A percentile compares a stretch with the other conserved stretches of the same genome.
Evolutionary conservation across 805 yeast species (phyloP).

Genomic region (Kazachstania taianensis): DNA sequence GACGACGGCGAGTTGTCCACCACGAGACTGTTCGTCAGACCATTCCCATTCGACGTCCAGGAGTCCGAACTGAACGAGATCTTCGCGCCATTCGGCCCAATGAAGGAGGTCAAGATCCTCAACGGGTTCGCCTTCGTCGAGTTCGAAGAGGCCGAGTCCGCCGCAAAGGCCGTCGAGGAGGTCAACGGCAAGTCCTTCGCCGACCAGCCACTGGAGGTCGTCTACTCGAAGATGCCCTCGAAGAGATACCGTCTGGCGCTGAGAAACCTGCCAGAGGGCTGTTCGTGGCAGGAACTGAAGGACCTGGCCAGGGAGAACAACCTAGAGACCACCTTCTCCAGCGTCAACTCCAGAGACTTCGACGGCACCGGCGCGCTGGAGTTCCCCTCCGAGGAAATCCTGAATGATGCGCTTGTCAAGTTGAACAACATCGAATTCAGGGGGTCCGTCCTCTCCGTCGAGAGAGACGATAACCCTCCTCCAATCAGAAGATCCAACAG

Average conservation of each 20-base stretch:
- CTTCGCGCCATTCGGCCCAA: constrained; percentile 55
- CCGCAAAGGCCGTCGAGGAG: constrained; percentile 62
- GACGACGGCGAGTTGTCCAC: constrained; percentile 32
- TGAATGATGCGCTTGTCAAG: constrained; percentile 63
- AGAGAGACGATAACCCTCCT: constrained; percentile 58
- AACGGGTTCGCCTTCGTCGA: constrained; percentile 88
- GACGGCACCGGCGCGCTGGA: constrained; percentile 40
- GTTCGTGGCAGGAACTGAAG: constrained; percentile 83
- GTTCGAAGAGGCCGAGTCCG: constrained; percentile 63
- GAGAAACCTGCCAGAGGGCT: constrained; percentile 59
- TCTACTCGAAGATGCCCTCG: constrained; percentile 39
- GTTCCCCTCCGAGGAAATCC: constrained; percentile 55
- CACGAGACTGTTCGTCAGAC: constrained; percentile 49
- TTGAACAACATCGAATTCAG: constrained; percentile 63
- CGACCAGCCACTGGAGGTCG: constrained; percentile 38
- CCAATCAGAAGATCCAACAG: constrained; percentile 39
- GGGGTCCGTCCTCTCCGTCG: constrained; percentile 61
- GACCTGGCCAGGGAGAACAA: constrained; percentile 79
- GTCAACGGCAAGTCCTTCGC: constrained; percentile 64
- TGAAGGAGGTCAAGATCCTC: constrained; percentile 57
- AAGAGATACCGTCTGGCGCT: constrained; percentile 68
- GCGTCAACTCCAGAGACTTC: constrained; percentile 37
- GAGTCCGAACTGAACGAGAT: constrained; percentile 59
- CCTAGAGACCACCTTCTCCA: constrained; percentile 50
- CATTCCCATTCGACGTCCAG: constrained; percentile 44